Percentiles rank a stretch among this genome's conserved stretches.
phyloP scores from a whole-genome alignment of 2,329 filamentous ascomycete genomes.

The Cordyceps fumosorosea region DNA sequence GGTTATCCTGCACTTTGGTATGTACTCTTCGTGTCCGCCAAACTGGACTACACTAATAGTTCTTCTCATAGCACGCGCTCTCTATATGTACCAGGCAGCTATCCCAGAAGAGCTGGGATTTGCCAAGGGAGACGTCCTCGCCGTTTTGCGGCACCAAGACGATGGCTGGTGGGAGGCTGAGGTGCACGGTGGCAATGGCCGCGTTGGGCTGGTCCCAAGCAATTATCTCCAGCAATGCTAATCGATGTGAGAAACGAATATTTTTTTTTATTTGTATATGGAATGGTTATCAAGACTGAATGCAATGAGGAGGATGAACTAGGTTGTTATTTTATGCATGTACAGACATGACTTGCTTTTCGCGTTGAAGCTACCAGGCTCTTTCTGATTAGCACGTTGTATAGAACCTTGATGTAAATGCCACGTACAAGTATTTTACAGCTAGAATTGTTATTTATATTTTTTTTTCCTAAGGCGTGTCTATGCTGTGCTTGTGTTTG shows the following conservation, averaged over 20 bases:
- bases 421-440: neutral
- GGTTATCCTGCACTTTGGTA: conserved; percentile 89
- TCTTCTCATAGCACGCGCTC: conserved; percentile 64
- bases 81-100: conserved; percentile 90
- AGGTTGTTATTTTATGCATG: neutral
- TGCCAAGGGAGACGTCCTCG: conserved; percentile 83
- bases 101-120: conserved; percentile 95
- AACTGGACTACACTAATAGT: conserved; percentile 18
- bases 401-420: neutral
- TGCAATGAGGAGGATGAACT: conserved; percentile 6
- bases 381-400: conserved; percentile 7
- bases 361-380: conserved; percentile 1
- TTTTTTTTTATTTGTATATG: conserved; percentile 12
- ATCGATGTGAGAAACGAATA: conserved; percentile 12
- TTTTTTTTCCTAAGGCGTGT: neutral
- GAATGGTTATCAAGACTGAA: conserved; percentile 10
- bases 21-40: conserved; percentile 35
- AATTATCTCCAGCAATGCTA: conserved; percentile 57
- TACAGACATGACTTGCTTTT: conserved; percentile 9
- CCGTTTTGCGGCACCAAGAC: conserved; percentile 84
- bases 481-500: too few relatives aligned
- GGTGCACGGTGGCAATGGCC: conserved; percentile 62
- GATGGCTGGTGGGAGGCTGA: conserved; percentile 99
- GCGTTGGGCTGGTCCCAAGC: conserved; percentile 57
- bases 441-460: neutral